Evolutionary conservation across 1,139 yeast species (phyloP).

Genomic region (Hansenula sp.): DNA sequence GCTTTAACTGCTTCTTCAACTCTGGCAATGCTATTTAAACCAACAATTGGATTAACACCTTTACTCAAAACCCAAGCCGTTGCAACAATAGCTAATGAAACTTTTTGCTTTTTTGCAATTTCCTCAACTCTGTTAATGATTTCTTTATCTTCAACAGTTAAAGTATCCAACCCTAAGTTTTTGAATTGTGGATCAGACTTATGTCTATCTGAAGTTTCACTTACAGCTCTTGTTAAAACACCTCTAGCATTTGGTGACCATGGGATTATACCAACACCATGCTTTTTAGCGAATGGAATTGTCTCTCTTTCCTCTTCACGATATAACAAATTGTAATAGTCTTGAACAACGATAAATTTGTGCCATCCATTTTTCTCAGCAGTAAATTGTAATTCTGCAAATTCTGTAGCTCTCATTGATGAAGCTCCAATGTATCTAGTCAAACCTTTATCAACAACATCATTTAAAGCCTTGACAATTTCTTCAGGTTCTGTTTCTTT

Average conservation of each 20-base stretch:
- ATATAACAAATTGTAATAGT: conserved; percentile 43
- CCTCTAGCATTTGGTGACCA: conserved; percentile 54
- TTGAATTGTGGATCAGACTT: conserved; percentile 16
- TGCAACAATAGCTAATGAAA: conserved; percentile 50
- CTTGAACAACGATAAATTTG: conserved; percentile 48
- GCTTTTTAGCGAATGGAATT: conserved; percentile 35
- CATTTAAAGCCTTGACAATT: conserved; percentile 45
- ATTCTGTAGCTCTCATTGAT: conserved; percentile 41
- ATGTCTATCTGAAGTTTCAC: conserved; percentile 16
- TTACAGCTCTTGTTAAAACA: conserved; percentile 34
- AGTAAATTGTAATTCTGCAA: conserved; percentile 39
- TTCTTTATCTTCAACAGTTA: conserved; percentile 26
- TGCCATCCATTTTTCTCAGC: conserved; percentile 44
- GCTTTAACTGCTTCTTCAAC: conserved; percentile 46
- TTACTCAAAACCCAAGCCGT: conserved; percentile 52
- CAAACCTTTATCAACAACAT: conserved; percentile 38
- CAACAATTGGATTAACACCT: conserved; percentile 47
- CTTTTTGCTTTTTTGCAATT: conserved; percentile 39
- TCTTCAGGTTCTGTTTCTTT: conserved; percentile 38
- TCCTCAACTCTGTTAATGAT: conserved; percentile 50
- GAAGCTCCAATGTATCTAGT: conserved; percentile 49
- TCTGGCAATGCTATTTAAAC: conserved; percentile 37
- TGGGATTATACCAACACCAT: conserved; percentile 42
- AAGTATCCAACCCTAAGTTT: conserved; percentile 6
- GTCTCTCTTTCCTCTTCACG: conserved; percentile 53